Conservation (phyloP, 768 basidiomycete species). For the Tylopilus subfusipes region DNA sequence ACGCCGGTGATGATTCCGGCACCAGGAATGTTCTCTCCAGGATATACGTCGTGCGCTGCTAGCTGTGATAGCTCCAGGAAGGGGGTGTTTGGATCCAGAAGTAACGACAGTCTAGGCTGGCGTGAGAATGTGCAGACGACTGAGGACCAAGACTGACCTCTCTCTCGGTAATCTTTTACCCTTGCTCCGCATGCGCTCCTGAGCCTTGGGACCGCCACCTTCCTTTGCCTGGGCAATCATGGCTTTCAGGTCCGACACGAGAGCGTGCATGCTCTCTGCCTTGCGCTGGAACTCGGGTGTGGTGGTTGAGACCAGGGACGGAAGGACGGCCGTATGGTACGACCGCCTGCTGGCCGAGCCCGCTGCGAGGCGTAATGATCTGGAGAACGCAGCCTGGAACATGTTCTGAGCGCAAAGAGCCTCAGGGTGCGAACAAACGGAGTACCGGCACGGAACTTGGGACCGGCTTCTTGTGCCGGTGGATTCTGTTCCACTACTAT, state of each 20-base stretch:
- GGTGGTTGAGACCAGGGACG: slow-evolving; percentile 63
- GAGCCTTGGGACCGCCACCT: slow-evolving; percentile 75
- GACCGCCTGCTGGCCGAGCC: slow-evolving; percentile 23
- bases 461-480: slow-evolving; percentile 12
- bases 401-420: slow-evolving; percentile 6
- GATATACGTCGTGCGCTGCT: slow-evolving; percentile 86
- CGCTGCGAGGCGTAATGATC: slow-evolving; percentile 5
- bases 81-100: slow-evolving; percentile 84
- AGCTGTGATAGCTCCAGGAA: slow-evolving; percentile 86
- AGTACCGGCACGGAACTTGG: slow-evolving; percentile 22
- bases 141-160: slow-evolving; percentile 44
- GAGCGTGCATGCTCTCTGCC: slow-evolving; percentile 62
- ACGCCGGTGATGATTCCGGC: slow-evolving; percentile 90
- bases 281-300: slow-evolving; percentile 71
- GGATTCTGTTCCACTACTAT: not conserved
- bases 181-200: slow-evolving; percentile 67
- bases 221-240: slow-evolving; percentile 56
- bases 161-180: slow-evolving; percentile 84
- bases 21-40: slow-evolving; percentile 69
- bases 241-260: slow-evolving; percentile 61
- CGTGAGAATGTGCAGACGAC: slow-evolving; percentile 1
- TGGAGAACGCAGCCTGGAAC: slow-evolving; percentile 18
- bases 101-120: slow-evolving; percentile 52
- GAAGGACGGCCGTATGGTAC: slow-evolving; percentile 73
- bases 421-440: not conserved